phyloP scores from a whole-genome alignment of 345 rosid genomes.

The Brassica carinata region DNA sequence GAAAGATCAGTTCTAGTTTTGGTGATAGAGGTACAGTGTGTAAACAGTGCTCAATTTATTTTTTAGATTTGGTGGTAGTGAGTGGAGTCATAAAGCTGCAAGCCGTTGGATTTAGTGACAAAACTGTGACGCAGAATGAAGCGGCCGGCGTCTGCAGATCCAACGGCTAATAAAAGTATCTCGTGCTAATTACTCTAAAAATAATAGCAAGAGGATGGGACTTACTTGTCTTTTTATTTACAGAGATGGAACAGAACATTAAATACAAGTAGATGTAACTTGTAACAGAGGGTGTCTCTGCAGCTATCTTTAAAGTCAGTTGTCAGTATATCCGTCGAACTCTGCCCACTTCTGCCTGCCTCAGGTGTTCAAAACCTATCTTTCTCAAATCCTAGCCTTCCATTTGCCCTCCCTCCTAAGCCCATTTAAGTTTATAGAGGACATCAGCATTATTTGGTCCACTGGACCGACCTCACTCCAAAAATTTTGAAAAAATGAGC shows the following conservation, averaged over 20 bases:
- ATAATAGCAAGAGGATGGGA: background rate
- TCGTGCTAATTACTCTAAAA: background rate
- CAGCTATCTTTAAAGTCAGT: slow-evolving; percentile 34
- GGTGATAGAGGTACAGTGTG: slow-evolving; percentile 13
- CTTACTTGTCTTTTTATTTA: background rate
- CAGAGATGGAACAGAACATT: background rate
- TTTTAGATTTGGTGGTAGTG: background rate
- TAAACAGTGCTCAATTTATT: slow-evolving; percentile 2
- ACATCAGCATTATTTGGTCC: background rate
- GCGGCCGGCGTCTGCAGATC: slow-evolving; percentile 33
- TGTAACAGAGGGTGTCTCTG: slow-evolving; percentile 45
- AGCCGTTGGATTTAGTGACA: slow-evolving; percentile 47
- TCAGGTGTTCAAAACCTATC: slow-evolving; percentile 36
- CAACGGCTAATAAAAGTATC: slow-evolving; percentile 27
- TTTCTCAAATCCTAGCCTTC: slow-evolving; percentile 17
- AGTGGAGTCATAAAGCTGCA: slow-evolving; percentile 36
- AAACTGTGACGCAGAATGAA: slow-evolving; percentile 41
- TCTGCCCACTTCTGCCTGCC: slow-evolving; percentile 30
- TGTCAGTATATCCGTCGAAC: slow-evolving; percentile 39
- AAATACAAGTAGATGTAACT: slow-evolving; percentile 29
- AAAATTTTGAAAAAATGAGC: background rate
- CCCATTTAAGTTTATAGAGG: slow-evolving; percentile 8
- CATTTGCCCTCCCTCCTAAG: slow-evolving; percentile 9
- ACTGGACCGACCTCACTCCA: slow-evolving; percentile 22
- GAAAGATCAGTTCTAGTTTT: slow-evolving; percentile 18